A percentile compares a stretch with the other conserved stretches of the same genome.
Evolutionary conservation across 1,139 yeast genomes (phyloP).

Genomic region (Blastobotrys niveus): DNA sequence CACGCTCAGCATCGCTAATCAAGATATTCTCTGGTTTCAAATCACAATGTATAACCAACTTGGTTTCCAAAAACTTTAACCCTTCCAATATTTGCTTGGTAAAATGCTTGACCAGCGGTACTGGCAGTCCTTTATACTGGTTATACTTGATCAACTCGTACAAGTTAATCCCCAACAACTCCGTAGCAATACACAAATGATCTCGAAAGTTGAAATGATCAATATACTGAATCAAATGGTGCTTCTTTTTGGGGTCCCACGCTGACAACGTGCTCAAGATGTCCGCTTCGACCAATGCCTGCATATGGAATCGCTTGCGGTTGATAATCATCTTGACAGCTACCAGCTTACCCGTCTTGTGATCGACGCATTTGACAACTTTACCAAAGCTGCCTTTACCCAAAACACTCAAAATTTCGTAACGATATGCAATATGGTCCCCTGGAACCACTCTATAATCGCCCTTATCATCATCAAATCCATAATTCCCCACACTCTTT

Average conservation of each 20-base stretch:
- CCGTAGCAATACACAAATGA: conserved; percentile 78
- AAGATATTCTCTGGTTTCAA: conserved; percentile 94
- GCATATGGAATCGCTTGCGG: conserved; percentile 67
- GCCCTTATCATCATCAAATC: conserved; percentile 66
- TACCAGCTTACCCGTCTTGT: conserved; percentile 49
- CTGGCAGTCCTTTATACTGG: conserved; percentile 55
- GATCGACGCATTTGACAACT: conserved; percentile 67
- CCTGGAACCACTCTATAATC: conserved; percentile 53
- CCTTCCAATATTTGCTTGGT: conserved; percentile 55
- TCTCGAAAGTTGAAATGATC: conserved; percentile 77
- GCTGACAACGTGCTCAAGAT: conserved; percentile 47
- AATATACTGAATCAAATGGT: conserved; percentile 49
- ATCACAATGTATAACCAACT: conserved; percentile 70
- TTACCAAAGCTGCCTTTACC: conserved; percentile 87
- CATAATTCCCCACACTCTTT: conserved; percentile 44
- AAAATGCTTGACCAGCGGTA: conserved; percentile 47
- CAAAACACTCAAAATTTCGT: conserved; percentile 51
- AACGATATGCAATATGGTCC: conserved; percentile 75
- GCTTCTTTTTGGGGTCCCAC: conserved; percentile 41
- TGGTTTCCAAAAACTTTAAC: conserved; percentile 51
- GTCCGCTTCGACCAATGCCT: conserved; percentile 74
- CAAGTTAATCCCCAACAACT: conserved; percentile 60
- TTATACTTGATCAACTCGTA: conserved; percentile 60
- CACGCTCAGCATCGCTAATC: conserved; percentile 71
- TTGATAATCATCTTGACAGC: conserved; percentile 77